Conservation (phyloP, 768 basidiomycete genomes). For the Tulasnella calospora region DNA sequence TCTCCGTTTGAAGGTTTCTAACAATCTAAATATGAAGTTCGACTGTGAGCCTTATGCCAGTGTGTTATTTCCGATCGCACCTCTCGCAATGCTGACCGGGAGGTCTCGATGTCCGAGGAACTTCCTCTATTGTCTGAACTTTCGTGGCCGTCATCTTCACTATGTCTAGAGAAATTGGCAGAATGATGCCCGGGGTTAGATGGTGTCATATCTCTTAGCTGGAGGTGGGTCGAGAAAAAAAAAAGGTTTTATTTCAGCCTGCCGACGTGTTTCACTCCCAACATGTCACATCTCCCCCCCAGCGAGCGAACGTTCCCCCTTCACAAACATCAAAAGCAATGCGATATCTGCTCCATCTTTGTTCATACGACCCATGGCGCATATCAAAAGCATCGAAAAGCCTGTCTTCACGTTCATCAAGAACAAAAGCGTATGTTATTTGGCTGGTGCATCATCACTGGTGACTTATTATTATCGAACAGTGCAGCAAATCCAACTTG, state of each 20-base stretch:
- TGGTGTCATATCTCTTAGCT: too few species aligned
- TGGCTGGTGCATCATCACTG: too few species aligned
- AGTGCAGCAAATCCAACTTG: background rate
- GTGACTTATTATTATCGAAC: background rate
- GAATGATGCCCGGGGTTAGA: too few species aligned
- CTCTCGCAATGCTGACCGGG: background rate
- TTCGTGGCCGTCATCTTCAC: too few species aligned
- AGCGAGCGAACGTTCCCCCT: background rate
- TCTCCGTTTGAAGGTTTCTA: background rate
- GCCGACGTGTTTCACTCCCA: too few species aligned
- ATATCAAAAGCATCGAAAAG: background rate
- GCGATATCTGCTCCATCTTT: background rate
- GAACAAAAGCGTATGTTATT: background rate
- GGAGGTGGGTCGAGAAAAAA: background rate
- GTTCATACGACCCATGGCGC: background rate
- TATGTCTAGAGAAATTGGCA: too few species aligned
- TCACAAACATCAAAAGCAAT: background rate
- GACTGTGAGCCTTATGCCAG: too few species aligned
- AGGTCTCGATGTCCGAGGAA: too few species aligned
- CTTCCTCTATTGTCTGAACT: too few species aligned
- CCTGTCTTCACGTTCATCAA: background rate
- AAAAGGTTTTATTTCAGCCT: too few species aligned
- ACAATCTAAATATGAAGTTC: too few species aligned
- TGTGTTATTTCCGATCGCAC: too few species aligned
- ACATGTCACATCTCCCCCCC: background rate